Evolutionary conservation across 139 green algal genomes (phyloP).

Genomic region (Picochlorum costavermella): DNA sequence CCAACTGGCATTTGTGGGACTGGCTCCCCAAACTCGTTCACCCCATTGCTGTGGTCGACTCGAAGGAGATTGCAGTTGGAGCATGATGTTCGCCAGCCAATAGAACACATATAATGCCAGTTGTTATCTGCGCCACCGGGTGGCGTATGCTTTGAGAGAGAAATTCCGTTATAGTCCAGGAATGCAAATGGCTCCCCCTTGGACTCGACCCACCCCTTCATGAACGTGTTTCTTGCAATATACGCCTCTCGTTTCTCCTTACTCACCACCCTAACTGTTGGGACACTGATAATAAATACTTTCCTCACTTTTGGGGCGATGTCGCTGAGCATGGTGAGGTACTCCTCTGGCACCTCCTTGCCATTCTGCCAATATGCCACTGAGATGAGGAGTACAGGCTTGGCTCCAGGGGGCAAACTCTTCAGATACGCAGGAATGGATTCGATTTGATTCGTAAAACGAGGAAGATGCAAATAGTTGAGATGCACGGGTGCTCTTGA

Average conservation of each 20-base stretch:
- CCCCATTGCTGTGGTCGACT: constrained; percentile 7
- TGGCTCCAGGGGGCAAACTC: background rate
- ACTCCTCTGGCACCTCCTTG: background rate
- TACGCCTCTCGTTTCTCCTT: background rate
- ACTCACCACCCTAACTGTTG: background rate
- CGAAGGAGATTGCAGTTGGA: background rate
- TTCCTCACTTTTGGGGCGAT: background rate
- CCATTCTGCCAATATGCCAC: constrained; percentile 10
- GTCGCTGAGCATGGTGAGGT: background rate
- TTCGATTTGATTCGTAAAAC: constrained; percentile 9
- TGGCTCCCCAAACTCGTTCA: constrained; percentile 4
- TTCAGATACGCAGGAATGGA: constrained; percentile 9
- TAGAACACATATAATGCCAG: constrained; percentile 19
- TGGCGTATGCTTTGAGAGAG: constrained; percentile 1
- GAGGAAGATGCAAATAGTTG: constrained; percentile 14
- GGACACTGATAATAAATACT: constrained; percentile 7
- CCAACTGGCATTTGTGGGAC: constrained; percentile 2
- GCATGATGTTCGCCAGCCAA: constrained; percentile 5
- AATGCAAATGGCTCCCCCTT: constrained; percentile 10
- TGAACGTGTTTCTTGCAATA: constrained; percentile 1
- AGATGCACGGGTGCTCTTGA: background rate
- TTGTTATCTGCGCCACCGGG: constrained; percentile 8
- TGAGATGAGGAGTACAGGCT: constrained; percentile 5
- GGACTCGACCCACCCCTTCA: constrained; percentile 8
- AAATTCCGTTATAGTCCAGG: constrained; percentile 3